Base-by-base conservation (phyloP, 2,329 filamentous ascomycete genomes). In the Sporothrix sp. region DNA sequence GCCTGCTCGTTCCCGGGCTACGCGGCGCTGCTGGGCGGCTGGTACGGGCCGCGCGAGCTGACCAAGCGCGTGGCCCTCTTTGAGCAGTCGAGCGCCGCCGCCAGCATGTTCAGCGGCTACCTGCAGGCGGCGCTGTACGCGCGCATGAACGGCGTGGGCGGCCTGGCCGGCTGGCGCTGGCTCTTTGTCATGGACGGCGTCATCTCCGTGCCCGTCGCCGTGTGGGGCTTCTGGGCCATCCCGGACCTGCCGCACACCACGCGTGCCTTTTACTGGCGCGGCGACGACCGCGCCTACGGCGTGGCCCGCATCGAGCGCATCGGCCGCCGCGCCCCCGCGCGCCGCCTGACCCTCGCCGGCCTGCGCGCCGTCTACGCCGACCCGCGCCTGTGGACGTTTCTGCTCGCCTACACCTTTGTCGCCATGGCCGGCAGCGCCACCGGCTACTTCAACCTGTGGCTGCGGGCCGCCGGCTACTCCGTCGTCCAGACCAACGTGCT, bases 351-450 rank as follows among this genome's bases (percentile, higher is more conserved):
- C 1, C 58, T 85, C 54, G 78, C 70, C 47, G 87, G 94, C 57
- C 70, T 95, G 1, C 70, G 72, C 18, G 69, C 71, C 16, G 85
- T 94, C 1, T 68, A 94, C 28, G 72, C 85, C 32, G 88, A 95
- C 65, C 95, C 88, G 88, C 79, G 87, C 3, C 72, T 95, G n/a
- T 95, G 87, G 85, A 88, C 88, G 1, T 67, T 95, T 56, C 75
- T 84, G 1, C 62, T 94, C 13, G 40, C 52, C 9, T 53, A 53
- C 37, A 53, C 52, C 23, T 48, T 53, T 47, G 51, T 50, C 7
- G 40, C 51, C 46, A 52, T 45, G 54, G 40, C 51, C 16, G 51
- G 51, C 35, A 27, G 25, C 16, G 52, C 28, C 47, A 61, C 64
- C 4, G 61, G 61, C 1, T 75, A 75, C 51, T 75, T 76, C 71